These are phyloP conservation scores for Cyberlindnera galapagoensis DNA, from an alignment of 805 yeast species.

Conservation along the genomic window DNA sequence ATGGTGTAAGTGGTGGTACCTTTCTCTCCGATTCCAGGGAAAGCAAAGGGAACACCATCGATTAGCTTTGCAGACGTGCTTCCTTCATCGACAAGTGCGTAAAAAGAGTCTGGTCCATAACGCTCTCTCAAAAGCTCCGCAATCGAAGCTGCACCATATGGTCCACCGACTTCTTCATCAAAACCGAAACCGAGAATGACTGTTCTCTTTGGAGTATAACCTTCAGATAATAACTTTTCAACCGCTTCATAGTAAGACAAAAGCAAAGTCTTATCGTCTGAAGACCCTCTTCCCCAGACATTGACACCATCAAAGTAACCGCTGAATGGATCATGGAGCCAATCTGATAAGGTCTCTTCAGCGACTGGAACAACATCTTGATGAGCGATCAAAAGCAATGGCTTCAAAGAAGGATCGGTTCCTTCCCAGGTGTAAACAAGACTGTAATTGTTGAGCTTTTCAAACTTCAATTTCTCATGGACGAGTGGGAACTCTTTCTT, in stretches of 20 bases:
- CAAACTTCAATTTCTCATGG: constrained; percentile 39
- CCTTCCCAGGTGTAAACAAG: constrained; percentile 63
- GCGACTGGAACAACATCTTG: constrained; percentile 80
- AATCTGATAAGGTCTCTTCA: constrained; percentile 43
- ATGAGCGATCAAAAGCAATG: constrained; percentile 67
- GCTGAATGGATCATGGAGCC: constrained; percentile 62
- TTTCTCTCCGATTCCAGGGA: constrained; percentile 57
- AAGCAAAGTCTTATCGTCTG: constrained; percentile 67
- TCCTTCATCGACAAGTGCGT: constrained; percentile 62
- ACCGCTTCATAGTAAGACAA: constrained; percentile 56
- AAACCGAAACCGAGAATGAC: constrained; percentile 61
- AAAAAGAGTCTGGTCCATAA: constrained; percentile 53
- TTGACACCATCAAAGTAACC: constrained; percentile 58
- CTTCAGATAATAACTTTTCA: constrained; percentile 40
- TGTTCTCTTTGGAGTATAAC: constrained; percentile 49
- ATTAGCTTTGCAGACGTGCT: constrained; percentile 21
- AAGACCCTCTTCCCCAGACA: constrained; percentile 70
- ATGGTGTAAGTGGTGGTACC: constrained; percentile 50
- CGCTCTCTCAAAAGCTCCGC: constrained; percentile 37
- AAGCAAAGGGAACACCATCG: constrained; percentile 36
- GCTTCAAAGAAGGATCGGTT: constrained; percentile 41
- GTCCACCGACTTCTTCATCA: constrained; percentile 70
- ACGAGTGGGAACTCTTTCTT: constrained; percentile 48
- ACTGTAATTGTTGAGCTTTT: constrained; percentile 54
- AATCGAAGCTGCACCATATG: constrained; percentile 48